Base-by-base conservation (phyloP, 345 rosid species). In the Eutrema japonicum region DNA sequence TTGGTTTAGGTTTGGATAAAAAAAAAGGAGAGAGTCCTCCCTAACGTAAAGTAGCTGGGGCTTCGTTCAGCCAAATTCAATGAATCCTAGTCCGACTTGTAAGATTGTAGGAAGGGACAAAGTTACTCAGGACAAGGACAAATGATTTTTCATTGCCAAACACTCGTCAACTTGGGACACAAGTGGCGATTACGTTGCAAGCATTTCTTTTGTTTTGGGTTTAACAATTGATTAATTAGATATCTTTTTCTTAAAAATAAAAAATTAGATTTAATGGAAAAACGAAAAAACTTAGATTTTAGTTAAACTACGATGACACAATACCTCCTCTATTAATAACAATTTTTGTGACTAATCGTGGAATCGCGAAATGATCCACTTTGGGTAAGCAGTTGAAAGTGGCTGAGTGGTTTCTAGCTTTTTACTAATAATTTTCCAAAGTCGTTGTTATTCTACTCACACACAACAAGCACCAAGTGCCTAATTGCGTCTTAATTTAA, bases 331-430 rank as follows among this genome's bases (percentile, higher is more conserved):
- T 42, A 33, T 53, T 33, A 35, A 47, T 3, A 8, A 65, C 3
- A 37, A 57, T 1, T 27, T 45, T 43, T 36, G 3, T 45, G 50
- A 76, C 50, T 27, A 75, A 46, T 46, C 8, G n/a, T 61, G 68
- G 68, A 11, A 51, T 59, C 38, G 8, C 65, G 29, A 45, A 69
- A 69, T 30, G 59, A 75, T 61, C 64, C 70, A 76, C 75, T 69
- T 76, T 62, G 79, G 79, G 64, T 75, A 76, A 68, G 74, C 49
- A 68, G 79, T 53, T 68, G 79, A 75, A 61, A 75, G 70, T 45
- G 43, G 79, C 64, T 46, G 51, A 75, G 70, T 75, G 79, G 79
- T 75, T 75, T 75, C 42, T 60, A 61, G 10, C 70, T 62, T 75
- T 65, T 75, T 60, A 66, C 59, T 18, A 18, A 50, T 41, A 3